Base-by-base conservation (phyloP, 2,329 filamentous ascomycete genomes). In the Aschersonia sp. region DNA sequence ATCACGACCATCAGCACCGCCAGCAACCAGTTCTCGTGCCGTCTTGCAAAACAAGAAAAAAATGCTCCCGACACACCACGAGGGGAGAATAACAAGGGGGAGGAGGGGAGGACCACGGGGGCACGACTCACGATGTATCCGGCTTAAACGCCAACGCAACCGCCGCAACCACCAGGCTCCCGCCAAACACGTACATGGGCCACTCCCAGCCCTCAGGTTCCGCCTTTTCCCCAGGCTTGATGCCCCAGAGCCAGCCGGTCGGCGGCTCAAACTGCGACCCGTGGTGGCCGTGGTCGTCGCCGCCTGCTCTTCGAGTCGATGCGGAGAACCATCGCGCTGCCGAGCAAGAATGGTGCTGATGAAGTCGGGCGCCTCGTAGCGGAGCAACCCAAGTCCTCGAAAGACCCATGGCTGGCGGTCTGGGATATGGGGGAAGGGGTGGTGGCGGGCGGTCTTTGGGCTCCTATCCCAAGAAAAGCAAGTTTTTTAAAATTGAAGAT, bases 171-270 rank as follows among this genome's bases (percentile, higher is more conserved):
- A 79, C 68, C 60, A 94, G 68, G 60, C 81, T 83, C 63, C 82
- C 84, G 67, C 94, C 88, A 45, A 89, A 88, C 64, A 85, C 86
- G 64, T 83, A 83, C 72, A 84, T 89, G 48, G 88, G 69, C 55
- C 74, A 80, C 76, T 98, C 92, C 92, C 92, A 98, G 46, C 90
- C 92, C 71, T 98, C 92, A 66, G 87, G 85, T 76, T 94, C 80
- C 63, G 87, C 81, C 74, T 95, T 94, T 79, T 95, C 87, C 53
- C 89, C 89, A 37, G 92, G 92, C 73, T 88, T 89, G 58, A 95
- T 77, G 55, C 89, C 89, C 66, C 86, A 95, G 59, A 98, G 79
- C 87, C 88, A 95, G 59, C 92, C 92, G 48, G 73, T 77, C 3
- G 92, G 90, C 44, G 89, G 81, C 56, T 98, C 92, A 68, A 88